Base-by-base conservation (phyloP, 2,329 filamentous ascomycete genomes). In the Chrysoporthe austroafricana region DNA sequence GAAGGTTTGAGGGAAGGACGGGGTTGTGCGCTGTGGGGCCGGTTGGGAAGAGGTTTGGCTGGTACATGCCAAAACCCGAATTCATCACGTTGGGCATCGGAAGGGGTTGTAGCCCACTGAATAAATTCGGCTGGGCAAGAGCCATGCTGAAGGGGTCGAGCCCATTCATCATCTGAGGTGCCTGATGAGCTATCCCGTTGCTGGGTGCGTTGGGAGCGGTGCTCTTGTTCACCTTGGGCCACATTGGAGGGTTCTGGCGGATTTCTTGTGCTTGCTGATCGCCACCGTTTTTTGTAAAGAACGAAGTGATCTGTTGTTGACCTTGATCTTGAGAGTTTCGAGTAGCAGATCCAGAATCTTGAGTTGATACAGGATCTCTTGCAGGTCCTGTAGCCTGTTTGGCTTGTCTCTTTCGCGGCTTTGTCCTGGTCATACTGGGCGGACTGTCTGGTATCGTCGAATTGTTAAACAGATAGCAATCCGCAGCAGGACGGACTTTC, bases 81-180 rank as follows among this genome's bases (percentile, higher is more conserved):
- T 58, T 21, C 52, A 58, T 42, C 26, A 21, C 52, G n/a, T 60
- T 32, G 16, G 46, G 56, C 26, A 60, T n/a, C 5, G 56, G 43
- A 13, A 50, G 43, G 9, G 63, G 43, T 18, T 61, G 59, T 16
- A 60, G 50, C 14, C 43, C 63, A 32, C 63, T 60, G 32, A 50
- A 60, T 32, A 58, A n/a, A 18, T 65, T 48, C 11, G 54, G 44
- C 32, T 65, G 54, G 3, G 54, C 62, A 57, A 46, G 39, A 39
- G 57, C 54, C 63, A 65, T 60, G 54, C 46, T 52, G 54, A 42
- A 50, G 11, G 63, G 54, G 16, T 50, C 32, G 16, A 52, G 46
- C 16, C 42, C 43, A 14, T 58, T 34, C 42, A 34, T 57, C 9
- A 32, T 48, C 36, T 57, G 54, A 26, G 52, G 39, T 26, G 26